phyloP scores from a whole-genome alignment of 116 monocot genomes.

The Posidonia oceanica region DNA sequence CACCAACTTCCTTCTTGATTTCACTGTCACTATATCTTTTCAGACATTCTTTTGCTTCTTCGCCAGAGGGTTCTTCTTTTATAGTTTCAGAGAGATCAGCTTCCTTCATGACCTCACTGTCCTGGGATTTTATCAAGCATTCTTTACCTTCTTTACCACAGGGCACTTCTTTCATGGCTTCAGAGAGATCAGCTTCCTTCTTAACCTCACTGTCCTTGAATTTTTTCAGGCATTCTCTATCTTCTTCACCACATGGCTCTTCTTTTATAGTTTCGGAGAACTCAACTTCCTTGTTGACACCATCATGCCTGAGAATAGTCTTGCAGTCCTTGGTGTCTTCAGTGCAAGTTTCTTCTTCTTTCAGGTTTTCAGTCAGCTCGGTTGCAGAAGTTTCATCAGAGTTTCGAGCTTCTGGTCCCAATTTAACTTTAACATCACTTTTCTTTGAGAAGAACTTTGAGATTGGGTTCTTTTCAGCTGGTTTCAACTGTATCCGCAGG shows the following conservation, averaged over 20 bases:
- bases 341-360: slow-evolving; percentile 1
- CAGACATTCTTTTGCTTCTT: background rate
- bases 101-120: background rate
- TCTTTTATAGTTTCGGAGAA: background rate
- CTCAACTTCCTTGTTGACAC: background rate
- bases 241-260: background rate
- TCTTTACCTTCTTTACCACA: background rate
- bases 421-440: background rate
- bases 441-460: slow-evolving; percentile 18
- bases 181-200: background rate
- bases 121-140: background rate
- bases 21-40: background rate
- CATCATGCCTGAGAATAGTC: background rate
- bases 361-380: background rate
- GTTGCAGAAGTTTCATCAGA: background rate
- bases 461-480: slow-evolving; percentile 5
- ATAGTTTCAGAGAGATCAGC: too few relatives aligned
- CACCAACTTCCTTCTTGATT: slow-evolving; percentile 1
- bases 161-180: background rate
- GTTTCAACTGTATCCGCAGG: slow-evolving; percentile 10
- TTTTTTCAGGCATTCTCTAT: background rate
- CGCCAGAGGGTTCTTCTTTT: background rate
- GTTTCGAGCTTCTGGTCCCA: background rate
- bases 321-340: background rate
- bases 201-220: background rate